A percentile compares a stretch with the other conserved stretches of the same genome.
Evolutionary conservation across 306 rosid genomes (phyloP).

Genomic region (Lathyrus tuberosus): DNA sequence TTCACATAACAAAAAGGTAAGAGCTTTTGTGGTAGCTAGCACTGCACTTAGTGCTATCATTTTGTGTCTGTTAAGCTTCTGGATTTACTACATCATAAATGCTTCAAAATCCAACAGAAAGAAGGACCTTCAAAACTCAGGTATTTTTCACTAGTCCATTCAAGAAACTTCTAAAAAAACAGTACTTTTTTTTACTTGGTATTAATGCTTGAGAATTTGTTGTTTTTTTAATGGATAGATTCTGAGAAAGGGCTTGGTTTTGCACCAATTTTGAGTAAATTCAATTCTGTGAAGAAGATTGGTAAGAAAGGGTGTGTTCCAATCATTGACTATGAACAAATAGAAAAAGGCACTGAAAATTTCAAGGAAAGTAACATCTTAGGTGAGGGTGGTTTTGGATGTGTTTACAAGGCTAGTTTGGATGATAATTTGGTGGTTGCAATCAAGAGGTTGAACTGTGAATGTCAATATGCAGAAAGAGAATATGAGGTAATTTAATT

Average conservation of each 20-base stretch:
- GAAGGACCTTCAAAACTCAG: slow-evolving; percentile 48
- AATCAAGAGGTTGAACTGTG: slow-evolving; percentile 75
- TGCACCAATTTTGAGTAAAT: slow-evolving; percentile 65
- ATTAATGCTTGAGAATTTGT: slow-evolving; percentile 13
- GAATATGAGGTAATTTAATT: slow-evolving; percentile 72
- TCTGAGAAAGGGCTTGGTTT: slow-evolving; percentile 69
- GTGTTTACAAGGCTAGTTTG: slow-evolving; percentile 85
- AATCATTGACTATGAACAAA: slow-evolving; percentile 66
- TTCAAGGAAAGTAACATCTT: slow-evolving; percentile 75
- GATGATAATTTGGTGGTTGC: slow-evolving; percentile 75
- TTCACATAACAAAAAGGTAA: slow-evolving; percentile 61
- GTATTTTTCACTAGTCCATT: slow-evolving; percentile 4
- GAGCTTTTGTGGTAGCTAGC: slow-evolving; percentile 53
- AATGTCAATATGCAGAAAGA: slow-evolving; percentile 62
- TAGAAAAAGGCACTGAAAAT: slow-evolving; percentile 72
- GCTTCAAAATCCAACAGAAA: slow-evolving; percentile 46
- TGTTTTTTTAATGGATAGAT: slow-evolving; percentile 50
- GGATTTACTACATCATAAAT: slow-evolving; percentile 58
- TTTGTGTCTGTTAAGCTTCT: slow-evolving; percentile 49
- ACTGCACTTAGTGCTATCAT: slow-evolving; percentile 51
- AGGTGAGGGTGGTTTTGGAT: slow-evolving; percentile 95
- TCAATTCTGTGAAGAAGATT: slow-evolving; percentile 59
- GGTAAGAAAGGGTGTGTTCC: slow-evolving; percentile 73
- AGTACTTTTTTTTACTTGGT: not conserved
- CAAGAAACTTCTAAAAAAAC: not conserved